Evolutionary conservation across 768 basidiomycete genomes (phyloP).

Genomic region (Boletales sp.): DNA sequence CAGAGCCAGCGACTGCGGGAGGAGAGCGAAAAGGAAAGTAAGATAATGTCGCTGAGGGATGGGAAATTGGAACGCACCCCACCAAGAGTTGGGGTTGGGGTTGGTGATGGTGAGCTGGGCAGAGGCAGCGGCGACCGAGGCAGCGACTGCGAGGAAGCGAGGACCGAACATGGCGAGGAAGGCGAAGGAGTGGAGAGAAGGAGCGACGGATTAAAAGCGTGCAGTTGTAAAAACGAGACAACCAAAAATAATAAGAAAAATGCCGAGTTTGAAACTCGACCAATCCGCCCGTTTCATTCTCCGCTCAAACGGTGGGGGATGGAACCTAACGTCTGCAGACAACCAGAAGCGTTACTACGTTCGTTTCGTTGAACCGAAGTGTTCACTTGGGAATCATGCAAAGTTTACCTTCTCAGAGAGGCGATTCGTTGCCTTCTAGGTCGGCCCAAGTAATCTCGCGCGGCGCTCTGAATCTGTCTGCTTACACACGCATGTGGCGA

Average conservation of each 20-base stretch:
- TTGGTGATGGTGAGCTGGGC: constrained; percentile 39
- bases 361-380: no score
- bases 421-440: no score
- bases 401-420: no score
- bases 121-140: constrained; percentile 36
- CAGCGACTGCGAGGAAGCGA: constrained; percentile 34
- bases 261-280: background rate
- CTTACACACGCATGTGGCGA: no score
- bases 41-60: background rate
- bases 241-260: constrained; percentile 5
- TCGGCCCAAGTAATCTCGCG: no score
- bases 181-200: constrained; percentile 16
- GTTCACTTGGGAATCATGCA: no score
- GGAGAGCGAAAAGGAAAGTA: background rate
- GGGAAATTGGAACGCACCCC: constrained; percentile 46
- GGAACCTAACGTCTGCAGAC: no score
- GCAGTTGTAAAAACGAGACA: constrained; percentile 6
- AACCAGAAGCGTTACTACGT: no score
- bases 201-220: constrained; percentile 18
- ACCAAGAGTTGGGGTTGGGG: constrained; percentile 51
- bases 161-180: constrained; percentile 32
- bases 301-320: no score
- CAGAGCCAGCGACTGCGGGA: constrained; percentile 47
- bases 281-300: constrained; percentile 19
- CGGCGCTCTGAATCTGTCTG: no score